A percentile compares a stretch with the other conserved stretches of the same genome.
These are phyloP conservation scores for Mortierella polycephala DNA, from an alignment of 371 early-diverging fungal genomes.

Conservation along the genomic window DNA sequence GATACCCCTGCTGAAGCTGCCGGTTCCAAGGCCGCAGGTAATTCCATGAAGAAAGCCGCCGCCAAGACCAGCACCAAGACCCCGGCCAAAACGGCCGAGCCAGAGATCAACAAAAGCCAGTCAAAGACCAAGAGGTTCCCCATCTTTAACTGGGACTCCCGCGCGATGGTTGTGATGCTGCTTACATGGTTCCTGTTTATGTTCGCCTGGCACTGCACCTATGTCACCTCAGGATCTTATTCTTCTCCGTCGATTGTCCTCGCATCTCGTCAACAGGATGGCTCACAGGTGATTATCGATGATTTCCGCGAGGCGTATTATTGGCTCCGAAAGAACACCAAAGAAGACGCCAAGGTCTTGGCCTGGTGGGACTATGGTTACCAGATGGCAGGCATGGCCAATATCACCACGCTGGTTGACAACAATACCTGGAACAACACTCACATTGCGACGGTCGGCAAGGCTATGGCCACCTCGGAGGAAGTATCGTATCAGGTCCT, in stretches of 20 bases:
- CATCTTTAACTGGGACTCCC: conserved; percentile 58
- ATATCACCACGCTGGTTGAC: conserved; percentile 97
- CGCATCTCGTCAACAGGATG: conserved; percentile 87
- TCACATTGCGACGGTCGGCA: conserved; percentile 98
- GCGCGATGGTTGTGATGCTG: conserved; percentile 63
- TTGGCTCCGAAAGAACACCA: conserved; percentile 98
- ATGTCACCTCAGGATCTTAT: conserved; percentile 97
- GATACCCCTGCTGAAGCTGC: conserved; percentile 7
- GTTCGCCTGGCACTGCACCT: conserved; percentile 98
- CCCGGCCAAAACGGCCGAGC: conserved; percentile 45
- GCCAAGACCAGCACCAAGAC: conserved; percentile 37
- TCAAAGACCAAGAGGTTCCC: conserved; percentile 34
- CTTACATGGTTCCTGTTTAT: conserved; percentile 75
- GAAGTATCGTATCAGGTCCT: conserved; percentile 92
- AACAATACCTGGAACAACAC: conserved; percentile 99
- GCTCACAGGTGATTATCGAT: conserved; percentile 95
- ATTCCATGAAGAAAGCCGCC: conserved; percentile 22
- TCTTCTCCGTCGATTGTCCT: conserved; percentile 99
- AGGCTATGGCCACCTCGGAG: conserved; percentile 92
- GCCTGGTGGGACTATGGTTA: conserved; percentile 99
- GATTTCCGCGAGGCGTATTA: conserved; percentile 99
- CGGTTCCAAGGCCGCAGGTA: conserved; percentile 29
- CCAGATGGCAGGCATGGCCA: conserved; percentile 99
- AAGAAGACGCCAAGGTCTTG: conserved; percentile 92
- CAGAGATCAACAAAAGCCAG: too few species aligned